Base-by-base conservation (phyloP, 208 protist species). In the Leishmania tropica region DNA sequence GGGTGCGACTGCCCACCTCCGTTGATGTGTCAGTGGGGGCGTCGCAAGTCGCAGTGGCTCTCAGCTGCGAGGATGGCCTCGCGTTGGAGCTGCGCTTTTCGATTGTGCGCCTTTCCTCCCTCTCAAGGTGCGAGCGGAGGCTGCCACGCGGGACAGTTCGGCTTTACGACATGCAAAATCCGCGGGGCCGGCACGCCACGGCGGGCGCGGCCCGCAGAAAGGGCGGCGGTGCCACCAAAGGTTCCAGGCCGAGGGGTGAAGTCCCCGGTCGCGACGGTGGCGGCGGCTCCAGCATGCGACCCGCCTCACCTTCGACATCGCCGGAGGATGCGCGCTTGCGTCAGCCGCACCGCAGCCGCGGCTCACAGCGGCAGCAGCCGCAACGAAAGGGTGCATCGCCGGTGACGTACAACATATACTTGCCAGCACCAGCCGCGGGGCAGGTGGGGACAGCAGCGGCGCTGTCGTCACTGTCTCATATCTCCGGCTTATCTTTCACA, bases 41-140 rank as follows among this genome's bases (percentile, higher is more conserved):
- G 37, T 72, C 75, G 42, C 79, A 85, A 35, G 60, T 90, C n/a
- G 81, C 90, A 37, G 85, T 96, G 56, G 87, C 88, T 0, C 76
- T 87, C 31, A 83, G 82, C 75, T 87, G 87, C 58, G 94, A 97
- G 79, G 94, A 96, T 60, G 94, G 94, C 42, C 84, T 88, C 40
- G 93, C 91, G 71, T 84, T 90, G n/a, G 88, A 95, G n/a, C 83
- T 96, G 42, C 84, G 88, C 54, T 90, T 96, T 76, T 67, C 75
- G 0, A 58, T 87, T 19, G 67, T 72, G 19, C 60, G 71, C 21
- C 72, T 87, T 2, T 77, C 80, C 3, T 28, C 74, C 19, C 80
- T 87, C 72, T 68, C 74, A 48, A 45, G 74, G 47, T 31, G 81
- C 40, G 60, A 79, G 76, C 81, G 78, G 60, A 24, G 76, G 17